phyloP scores from a whole-genome alignment of 331 rosid genomes.

The Arachis monticola region DNA sequence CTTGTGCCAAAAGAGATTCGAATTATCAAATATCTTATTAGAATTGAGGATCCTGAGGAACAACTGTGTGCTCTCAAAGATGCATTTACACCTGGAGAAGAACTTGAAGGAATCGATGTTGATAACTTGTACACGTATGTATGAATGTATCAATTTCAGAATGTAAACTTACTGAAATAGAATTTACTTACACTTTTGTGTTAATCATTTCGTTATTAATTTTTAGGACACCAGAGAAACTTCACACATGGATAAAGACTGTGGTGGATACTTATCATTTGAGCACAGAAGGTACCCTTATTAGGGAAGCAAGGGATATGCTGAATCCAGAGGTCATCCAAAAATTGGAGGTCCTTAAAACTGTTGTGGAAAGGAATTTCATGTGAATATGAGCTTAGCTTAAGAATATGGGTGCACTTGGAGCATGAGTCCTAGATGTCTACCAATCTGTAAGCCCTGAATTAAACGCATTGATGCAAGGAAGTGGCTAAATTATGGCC shows the following conservation, averaged over 20 bases:
- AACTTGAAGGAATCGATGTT: constrained; percentile 72
- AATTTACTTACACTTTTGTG: neutral
- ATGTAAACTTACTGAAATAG: constrained; percentile 8
- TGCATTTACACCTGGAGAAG: constrained; percentile 94
- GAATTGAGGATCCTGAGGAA: constrained; percentile 79
- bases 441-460: neutral
- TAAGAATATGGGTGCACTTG: neutral
- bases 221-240: constrained; percentile 87
- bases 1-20: constrained; percentile 87
- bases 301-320: constrained; percentile 85
- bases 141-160: constrained; percentile 31
- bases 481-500: constrained; percentile 20
- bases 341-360: constrained; percentile 73
- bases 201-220: constrained; percentile 13
- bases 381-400: constrained; percentile 53
- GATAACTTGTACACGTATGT: constrained; percentile 83
- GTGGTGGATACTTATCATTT: constrained; percentile 81
- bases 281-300: constrained; percentile 78
- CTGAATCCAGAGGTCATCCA: constrained; percentile 72
- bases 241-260: constrained; percentile 68
- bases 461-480: constrained; percentile 14
- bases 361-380: constrained; percentile 65
- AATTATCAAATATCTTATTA: constrained; percentile 74
- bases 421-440: constrained; percentile 24
- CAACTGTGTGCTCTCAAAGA: constrained; percentile 65